Base-by-base conservation (phyloP, 805 yeast genomes). In the Candida patagonica region DNA sequence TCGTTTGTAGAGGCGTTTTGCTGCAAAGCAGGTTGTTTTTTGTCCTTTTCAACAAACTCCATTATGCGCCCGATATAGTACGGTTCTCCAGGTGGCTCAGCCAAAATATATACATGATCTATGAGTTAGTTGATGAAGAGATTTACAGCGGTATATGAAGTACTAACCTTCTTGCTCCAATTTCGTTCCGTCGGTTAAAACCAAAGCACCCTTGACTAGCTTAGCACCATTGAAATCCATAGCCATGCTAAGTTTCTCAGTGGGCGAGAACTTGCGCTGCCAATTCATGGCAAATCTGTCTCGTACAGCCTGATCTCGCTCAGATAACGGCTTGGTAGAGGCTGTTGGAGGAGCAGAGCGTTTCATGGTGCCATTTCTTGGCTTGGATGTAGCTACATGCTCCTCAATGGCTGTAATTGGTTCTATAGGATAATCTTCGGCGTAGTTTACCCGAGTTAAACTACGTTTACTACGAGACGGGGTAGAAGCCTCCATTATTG, bases 41-140 rank as follows among this genome's bases (percentile, higher is more conserved):
- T 33, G 35, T 64, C 68, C 48, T 65, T 70, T 37, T 59, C 58
- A 2, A 66, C 68, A 49, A 87, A 85, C 12, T 88, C 92, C 67
- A 84, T 73, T 29, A 89, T 70, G 30, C 89, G 67, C 1, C 94
- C 97, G 32, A 92, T 73, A 52, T 86, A 84, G 64, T 82, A 92
- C 0, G 97, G 96, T 52, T 86, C 96, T 2, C 95, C 92, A 0
- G 95, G 86, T 1, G 95, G 95, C 57, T 86, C 96, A 46, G 92
- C 76, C 9, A 88, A 70, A 77, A 88, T 76, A 56, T 82, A 87
- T 7, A 87, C 79, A 43, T 68, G 76, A 42, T 87, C 94, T 48
- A 26, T 26, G 17, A 12, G 25, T 35, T 37, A 37, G 40, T 22
- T 12, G 12, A 9, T 9, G 9, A 8, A 26, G 26, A 15, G 27